These are phyloP conservation scores for Syzygium syzygioides DNA, from an alignment of 441 rosid species.

Conservation along the genomic window DNA sequence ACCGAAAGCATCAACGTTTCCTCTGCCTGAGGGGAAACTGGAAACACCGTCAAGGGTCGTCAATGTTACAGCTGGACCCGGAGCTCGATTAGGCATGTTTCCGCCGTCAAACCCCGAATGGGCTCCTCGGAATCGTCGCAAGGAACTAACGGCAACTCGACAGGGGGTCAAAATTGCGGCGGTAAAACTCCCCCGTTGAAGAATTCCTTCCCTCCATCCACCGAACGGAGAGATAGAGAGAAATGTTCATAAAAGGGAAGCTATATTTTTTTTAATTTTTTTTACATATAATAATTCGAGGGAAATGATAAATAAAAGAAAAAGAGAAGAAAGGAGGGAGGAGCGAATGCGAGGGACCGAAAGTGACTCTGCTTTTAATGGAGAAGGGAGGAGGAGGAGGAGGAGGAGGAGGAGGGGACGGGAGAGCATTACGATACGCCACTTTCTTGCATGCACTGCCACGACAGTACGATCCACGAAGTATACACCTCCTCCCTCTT, in stretches of 20 bases:
- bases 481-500: fast-evolving
- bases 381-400: neutral
- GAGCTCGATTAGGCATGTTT: neutral
- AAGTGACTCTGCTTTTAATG: neutral
- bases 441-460: neutral
- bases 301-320: neutral
- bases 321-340: neutral
- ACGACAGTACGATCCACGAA: neutral
- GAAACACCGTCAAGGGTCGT: neutral
- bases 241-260: neutral
- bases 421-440: neutral
- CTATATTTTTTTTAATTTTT: neutral
- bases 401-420: neutral
- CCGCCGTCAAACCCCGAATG: neutral
- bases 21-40: neutral
- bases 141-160: neutral
- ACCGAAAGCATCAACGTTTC: neutral
- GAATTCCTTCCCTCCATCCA: neutral
- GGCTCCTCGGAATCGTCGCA: neutral
- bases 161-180: neutral
- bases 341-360: neutral
- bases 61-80: neutral
- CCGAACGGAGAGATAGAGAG: neutral
- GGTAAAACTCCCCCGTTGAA: neutral
- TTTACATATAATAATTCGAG: neutral